A percentile compares a stretch with the other conserved stretches of the same genome.
Conservation (phyloP, 176 grass and related monocot genomes). For the Eragrostis nindensis region DNA sequence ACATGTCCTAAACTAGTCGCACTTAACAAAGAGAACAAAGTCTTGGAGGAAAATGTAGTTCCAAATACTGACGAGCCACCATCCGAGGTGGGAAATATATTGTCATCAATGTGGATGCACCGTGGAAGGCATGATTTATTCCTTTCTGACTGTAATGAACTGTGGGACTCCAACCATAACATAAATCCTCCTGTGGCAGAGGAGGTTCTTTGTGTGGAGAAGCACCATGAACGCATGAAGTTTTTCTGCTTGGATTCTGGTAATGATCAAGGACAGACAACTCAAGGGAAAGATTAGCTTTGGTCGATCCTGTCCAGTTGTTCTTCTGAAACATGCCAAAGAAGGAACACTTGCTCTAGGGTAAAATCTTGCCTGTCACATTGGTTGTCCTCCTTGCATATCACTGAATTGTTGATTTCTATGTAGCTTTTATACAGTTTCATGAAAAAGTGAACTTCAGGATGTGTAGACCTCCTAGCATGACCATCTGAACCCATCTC, state of each 20-base stretch:
- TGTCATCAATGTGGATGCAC: slow-evolving; percentile 46
- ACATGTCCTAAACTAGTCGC: slow-evolving; percentile 35
- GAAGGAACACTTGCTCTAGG: slow-evolving; percentile 24
- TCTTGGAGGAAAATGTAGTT: slow-evolving; percentile 41
- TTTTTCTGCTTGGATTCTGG: slow-evolving; percentile 67
- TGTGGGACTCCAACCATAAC: slow-evolving; percentile 67
- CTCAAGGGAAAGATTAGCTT: slow-evolving; percentile 57
- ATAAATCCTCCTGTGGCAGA: slow-evolving; percentile 68
- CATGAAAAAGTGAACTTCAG: slow-evolving; percentile 4
- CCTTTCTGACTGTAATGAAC: slow-evolving; percentile 55
- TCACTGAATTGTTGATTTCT: slow-evolving; percentile 17
- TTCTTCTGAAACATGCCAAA: slow-evolving; percentile 81
- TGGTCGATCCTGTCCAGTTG: slow-evolving; percentile 53
- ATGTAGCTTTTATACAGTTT: background rate
- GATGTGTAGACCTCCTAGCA: background rate
- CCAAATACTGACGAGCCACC: slow-evolving; percentile 31
- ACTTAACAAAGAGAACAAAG: slow-evolving; percentile 38
- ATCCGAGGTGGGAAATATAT: slow-evolving; percentile 28
- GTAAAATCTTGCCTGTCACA: slow-evolving; percentile 34
- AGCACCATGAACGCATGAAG: slow-evolving; percentile 59
- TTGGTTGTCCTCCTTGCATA: slow-evolving; percentile 24
- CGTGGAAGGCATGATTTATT: slow-evolving; percentile 51
- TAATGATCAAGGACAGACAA: slow-evolving; percentile 39
- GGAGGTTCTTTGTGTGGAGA: slow-evolving; percentile 67
- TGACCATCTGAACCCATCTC: background rate